Conservation (phyloP, 352 stramenopile species). For the Phytophthora cryptogea region DNA sequence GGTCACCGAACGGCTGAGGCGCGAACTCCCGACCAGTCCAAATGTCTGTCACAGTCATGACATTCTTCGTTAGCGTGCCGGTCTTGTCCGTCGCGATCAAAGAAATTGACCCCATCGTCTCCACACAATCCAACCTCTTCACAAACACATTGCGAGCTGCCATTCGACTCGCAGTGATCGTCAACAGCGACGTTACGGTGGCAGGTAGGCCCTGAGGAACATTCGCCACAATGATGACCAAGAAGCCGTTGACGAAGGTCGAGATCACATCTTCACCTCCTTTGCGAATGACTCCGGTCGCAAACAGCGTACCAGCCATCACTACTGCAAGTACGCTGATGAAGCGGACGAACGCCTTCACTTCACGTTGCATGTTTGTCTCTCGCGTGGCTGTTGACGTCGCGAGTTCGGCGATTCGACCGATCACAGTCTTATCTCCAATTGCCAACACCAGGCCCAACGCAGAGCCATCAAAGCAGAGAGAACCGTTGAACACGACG, state of each 20-base stretch:
- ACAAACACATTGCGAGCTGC: slow-evolving; percentile 89
- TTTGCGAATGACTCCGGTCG: slow-evolving; percentile 41
- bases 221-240: slow-evolving; percentile 61
- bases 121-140: slow-evolving; percentile 85
- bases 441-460: slow-evolving; percentile 49
- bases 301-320: slow-evolving; percentile 41
- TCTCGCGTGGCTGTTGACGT: slow-evolving; percentile 34
- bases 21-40: slow-evolving; percentile 42
- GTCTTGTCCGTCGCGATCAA: slow-evolving; percentile 94
- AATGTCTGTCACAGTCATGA: slow-evolving; percentile 60
- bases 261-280: slow-evolving; percentile 38
- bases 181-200: slow-evolving; percentile 88
- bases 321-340: slow-evolving; percentile 42
- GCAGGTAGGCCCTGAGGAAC: slow-evolving; percentile 92
- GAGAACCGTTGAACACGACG: slow-evolving; percentile 49
- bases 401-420: slow-evolving; percentile 51
- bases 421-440: slow-evolving; percentile 59
- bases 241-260: slow-evolving; percentile 53
- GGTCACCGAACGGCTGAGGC: slow-evolving; percentile 31
- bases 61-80: slow-evolving; percentile 87
- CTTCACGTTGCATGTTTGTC: slow-evolving; percentile 53
- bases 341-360: slow-evolving; percentile 52
- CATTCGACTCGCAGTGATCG: slow-evolving; percentile 83
- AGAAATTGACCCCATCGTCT: slow-evolving; percentile 88
- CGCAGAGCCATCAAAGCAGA: slow-evolving; percentile 51